Evolutionary conservation across 1,284 basidiomycete species (phyloP).

Genomic region (Cutaneotrichosporon cutaneum): DNA sequence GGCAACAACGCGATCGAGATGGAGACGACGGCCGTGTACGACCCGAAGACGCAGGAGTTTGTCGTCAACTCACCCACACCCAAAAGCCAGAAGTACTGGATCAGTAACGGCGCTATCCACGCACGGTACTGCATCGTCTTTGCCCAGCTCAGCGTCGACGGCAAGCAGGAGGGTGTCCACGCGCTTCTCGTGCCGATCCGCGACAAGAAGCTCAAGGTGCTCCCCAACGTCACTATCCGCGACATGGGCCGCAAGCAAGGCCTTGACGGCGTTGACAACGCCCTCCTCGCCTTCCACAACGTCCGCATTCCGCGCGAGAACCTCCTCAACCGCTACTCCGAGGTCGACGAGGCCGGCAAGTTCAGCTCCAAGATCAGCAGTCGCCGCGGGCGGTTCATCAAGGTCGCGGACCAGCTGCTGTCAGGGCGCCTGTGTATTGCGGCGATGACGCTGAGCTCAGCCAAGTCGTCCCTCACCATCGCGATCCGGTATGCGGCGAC

Average conservation of each 20-base stretch:
- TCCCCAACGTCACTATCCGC: slow-evolving; percentile 17
- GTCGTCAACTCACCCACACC: slow-evolving; percentile 17
- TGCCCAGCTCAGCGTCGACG: slow-evolving; percentile 15
- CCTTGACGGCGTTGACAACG: slow-evolving; percentile 24
- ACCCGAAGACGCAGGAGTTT: slow-evolving; percentile 13
- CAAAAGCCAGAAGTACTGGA: slow-evolving; percentile 22
- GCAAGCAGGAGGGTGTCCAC: slow-evolving; percentile 18
- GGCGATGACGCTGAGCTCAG: slow-evolving; percentile 14
- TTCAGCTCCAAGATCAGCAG: slow-evolving; percentile 16
- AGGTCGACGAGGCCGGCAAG: slow-evolving; percentile 12
- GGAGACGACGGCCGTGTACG: slow-evolving; percentile 21
- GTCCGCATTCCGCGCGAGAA: slow-evolving; percentile 16
- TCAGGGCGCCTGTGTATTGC: slow-evolving; percentile 23
- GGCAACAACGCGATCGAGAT: slow-evolving; percentile 24
- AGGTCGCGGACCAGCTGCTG: slow-evolving; percentile 23
- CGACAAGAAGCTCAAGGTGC: slow-evolving; percentile 11
- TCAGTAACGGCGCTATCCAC: slow-evolving; percentile 17
- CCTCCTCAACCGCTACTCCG: slow-evolving; percentile 22
- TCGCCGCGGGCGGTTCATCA: slow-evolving; percentile 21
- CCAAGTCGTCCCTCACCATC: slow-evolving; percentile 16
- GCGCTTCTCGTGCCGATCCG: slow-evolving; percentile 22
- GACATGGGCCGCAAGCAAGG: slow-evolving; percentile 24
- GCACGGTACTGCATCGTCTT: slow-evolving; percentile 21
- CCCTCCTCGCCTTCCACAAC: slow-evolving; percentile 17
- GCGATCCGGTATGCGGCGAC: slow-evolving; percentile 21